phyloP scores from a whole-genome alignment of 2,329 filamentous ascomycete species.

The Bipolaris cookei region DNA sequence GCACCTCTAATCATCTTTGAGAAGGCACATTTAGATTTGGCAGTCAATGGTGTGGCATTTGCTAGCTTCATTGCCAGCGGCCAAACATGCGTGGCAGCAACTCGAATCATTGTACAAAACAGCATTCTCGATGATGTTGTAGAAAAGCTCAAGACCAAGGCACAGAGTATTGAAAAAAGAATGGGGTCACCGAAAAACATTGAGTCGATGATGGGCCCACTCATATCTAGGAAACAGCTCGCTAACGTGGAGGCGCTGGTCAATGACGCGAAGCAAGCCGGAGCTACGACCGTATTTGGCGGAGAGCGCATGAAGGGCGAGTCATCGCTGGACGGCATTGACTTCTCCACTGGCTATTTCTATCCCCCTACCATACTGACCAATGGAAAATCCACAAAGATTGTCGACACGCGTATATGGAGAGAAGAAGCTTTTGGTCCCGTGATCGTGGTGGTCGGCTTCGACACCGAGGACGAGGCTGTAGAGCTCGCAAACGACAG shows the following conservation, averaged over 20 bases:
- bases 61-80: constrained; percentile 60
- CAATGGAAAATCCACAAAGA: constrained; percentile 36
- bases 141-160: constrained; percentile 48
- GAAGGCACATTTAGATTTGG: constrained; percentile 45
- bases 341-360: constrained; percentile 60
- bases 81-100: constrained; percentile 64
- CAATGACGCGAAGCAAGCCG: constrained; percentile 44
- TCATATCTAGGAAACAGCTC: constrained; percentile 63
- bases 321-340: constrained; percentile 59
- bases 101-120: constrained; percentile 59
- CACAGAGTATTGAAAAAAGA: constrained; percentile 60
- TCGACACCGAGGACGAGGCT: constrained; percentile 56
- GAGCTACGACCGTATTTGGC: constrained; percentile 54
- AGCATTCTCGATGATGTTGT: constrained; percentile 52
- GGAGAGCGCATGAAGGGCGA: constrained; percentile 57
- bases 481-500: constrained; percentile 58
- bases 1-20: constrained; percentile 49
- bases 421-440: constrained; percentile 60
- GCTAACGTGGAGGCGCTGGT: constrained; percentile 48
- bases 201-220: constrained; percentile 67
- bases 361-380: constrained; percentile 56
- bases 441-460: constrained; percentile 58
- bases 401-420: constrained; percentile 49
- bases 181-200: constrained; percentile 65
- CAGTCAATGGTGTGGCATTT: constrained; percentile 50